Conservation (phyloP, 306 rosid genomes). For the Casuarina equisetifolia region DNA sequence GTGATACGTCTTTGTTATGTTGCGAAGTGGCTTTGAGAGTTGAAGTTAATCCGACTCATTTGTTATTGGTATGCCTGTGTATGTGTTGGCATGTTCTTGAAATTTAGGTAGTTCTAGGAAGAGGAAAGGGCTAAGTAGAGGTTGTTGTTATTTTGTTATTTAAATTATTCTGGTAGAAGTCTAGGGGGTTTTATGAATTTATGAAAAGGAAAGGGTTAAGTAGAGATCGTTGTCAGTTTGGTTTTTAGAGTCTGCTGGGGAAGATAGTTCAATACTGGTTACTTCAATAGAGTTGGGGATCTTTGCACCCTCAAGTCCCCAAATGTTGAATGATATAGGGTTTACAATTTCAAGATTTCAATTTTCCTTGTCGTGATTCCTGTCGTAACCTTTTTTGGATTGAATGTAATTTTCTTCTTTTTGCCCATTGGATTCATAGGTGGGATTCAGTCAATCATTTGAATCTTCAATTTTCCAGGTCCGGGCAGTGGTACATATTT, state of each 20-base stretch:
- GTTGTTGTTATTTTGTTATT: background rate
- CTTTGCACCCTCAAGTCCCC: background rate
- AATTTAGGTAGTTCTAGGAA: background rate
- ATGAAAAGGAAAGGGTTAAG: background rate
- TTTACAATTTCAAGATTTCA: background rate
- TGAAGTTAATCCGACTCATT: background rate
- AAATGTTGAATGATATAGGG: background rate
- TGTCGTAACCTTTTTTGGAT: background rate
- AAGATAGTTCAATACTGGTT: background rate
- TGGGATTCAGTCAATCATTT: background rate
- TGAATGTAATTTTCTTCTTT: background rate
- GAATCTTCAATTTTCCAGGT: conserved; percentile 3
- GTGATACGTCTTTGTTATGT: background rate
- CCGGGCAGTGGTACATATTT: background rate
- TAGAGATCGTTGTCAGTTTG: background rate
- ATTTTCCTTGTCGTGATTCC: background rate
- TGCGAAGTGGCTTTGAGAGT: background rate
- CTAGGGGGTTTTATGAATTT: background rate
- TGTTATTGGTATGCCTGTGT: background rate
- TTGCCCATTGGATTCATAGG: background rate
- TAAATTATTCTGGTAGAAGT: background rate
- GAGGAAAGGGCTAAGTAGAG: background rate
- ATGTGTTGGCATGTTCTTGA: background rate
- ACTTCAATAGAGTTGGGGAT: background rate
- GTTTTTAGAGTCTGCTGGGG: background rate